Evolutionary conservation across 2,329 filamentous ascomycete genomes (phyloP).

Genomic region (Aspergillus aculeatus): DNA sequence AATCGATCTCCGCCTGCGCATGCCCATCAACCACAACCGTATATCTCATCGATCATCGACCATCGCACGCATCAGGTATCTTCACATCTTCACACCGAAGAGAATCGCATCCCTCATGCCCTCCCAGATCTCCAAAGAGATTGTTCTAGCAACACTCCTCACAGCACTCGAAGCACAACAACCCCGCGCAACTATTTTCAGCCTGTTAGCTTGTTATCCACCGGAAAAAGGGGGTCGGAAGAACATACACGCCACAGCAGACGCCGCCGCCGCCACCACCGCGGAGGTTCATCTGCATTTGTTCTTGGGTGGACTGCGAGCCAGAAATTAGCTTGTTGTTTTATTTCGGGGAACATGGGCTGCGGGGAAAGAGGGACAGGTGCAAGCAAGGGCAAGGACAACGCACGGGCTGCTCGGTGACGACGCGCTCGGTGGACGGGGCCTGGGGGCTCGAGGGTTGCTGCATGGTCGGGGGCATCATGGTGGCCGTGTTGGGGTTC

Average conservation of each 20-base stretch:
- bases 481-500: constrained; percentile 22
- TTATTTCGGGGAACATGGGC: not conserved
- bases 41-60: too few species aligned
- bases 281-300: constrained; percentile 27
- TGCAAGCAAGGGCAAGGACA: too few species aligned
- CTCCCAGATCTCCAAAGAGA: too few species aligned
- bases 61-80: too few species aligned
- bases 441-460: constrained; percentile 27
- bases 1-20: too few species aligned
- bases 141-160: constrained; percentile 33
- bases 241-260: constrained; percentile 31
- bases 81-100: too few species aligned
- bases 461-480: constrained; percentile 23
- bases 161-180: constrained; percentile 28
- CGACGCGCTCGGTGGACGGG: constrained; percentile 19
- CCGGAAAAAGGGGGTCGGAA: too few species aligned
- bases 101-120: too few species aligned
- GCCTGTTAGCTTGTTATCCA: not conserved
- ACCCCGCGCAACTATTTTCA: constrained; percentile 24
- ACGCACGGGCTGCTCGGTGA: constrained; percentile 26
- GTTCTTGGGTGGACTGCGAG: constrained; percentile 16
- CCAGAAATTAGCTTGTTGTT: not conserved
- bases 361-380: too few species aligned
- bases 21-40: too few species aligned
- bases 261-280: constrained; percentile 29